Base-by-base conservation (phyloP, 75 land plant genomes). In the Cupressus sempervirens region DNA sequence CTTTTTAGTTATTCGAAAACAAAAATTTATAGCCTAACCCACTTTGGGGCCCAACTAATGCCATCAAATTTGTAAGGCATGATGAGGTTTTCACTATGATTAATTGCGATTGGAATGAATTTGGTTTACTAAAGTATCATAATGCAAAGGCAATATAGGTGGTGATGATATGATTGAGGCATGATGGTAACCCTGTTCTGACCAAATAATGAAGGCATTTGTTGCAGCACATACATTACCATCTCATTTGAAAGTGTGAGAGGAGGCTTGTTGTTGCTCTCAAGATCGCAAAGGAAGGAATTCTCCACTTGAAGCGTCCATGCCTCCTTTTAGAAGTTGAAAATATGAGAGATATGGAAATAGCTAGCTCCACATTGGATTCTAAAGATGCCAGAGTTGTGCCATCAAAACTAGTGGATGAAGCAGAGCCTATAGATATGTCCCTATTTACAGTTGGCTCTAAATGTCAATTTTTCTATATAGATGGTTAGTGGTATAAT, bases 401-500 rank as follows among this genome's bases (percentile, higher is more conserved):
- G 83, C 89, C 86, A 32, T 80, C 86, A 84, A 88, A 86, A 54
- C 83, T 88, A 81, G 70, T 41, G 1, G 87, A 46, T 30, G 86
- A 88, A 80, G 35, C 88, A 4, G 93, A 87, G 72, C 83, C 87
- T 53, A 29, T 91, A 84, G 85, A 84, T 86, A 86, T 89, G 14
- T 65, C 41, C 45, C 45, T 75, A 0, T 91, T 86, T 72, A 13
- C 73, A 40, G 89, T 90, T 87, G 97, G 96, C 43, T 93, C 98
- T 20, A 98, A 92, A 84, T 98, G 99, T 86, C 91, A 98, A 34
- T 98, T 98, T 84, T 93, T 94, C 5, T 90, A 98, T 83, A 92
- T 87, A 83, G 92, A 98, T 93, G 98, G 98, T 0, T 91, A 93
- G 9, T 98, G 98, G 99, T 98, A 98, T 77, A 85, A 92, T 87